A percentile compares a stretch with the other conserved stretches of the same genome.
These are phyloP conservation scores for Carpinus fangiana DNA, from an alignment of 306 rosid species.

Conservation along the genomic window DNA sequence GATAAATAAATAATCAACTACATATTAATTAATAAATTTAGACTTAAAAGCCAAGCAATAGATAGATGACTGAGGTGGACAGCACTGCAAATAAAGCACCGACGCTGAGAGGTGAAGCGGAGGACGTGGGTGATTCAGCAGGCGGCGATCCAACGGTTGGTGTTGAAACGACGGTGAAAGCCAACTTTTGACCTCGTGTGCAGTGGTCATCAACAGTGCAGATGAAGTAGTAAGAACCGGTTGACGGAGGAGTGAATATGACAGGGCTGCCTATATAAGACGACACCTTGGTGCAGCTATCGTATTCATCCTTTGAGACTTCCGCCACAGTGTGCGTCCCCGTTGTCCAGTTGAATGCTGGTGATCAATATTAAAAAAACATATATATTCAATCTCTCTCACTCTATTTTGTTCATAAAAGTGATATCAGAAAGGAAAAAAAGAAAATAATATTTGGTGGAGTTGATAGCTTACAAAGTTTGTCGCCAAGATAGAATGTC, in stretches of 20 bases:
- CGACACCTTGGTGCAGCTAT: constrained; percentile 12
- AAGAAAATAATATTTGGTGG: too few relatives aligned
- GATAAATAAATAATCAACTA: too few relatives aligned
- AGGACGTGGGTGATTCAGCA: background rate
- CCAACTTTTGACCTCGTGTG: constrained; percentile 29
- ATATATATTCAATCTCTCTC: background rate
- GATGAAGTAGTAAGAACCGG: constrained; percentile 27
- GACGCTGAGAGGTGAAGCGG: constrained; percentile 9
- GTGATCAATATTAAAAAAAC: background rate
- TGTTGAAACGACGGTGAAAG: constrained; percentile 23
- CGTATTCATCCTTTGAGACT: constrained; percentile 23
- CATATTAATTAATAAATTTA: too few relatives aligned
- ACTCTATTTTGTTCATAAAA: too few relatives aligned
- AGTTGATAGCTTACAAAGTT: constrained; percentile 11
- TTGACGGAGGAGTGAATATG: background rate
- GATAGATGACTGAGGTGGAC: background rate
- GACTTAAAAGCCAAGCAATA: background rate
- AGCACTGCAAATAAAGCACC: constrained; percentile 16
- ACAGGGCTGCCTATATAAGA: background rate
- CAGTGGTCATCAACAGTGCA: constrained; percentile 32
- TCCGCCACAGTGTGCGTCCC: constrained; percentile 2
- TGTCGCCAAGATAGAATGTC: constrained; percentile 1
- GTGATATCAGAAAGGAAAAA: too few relatives aligned
- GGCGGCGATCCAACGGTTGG: background rate
- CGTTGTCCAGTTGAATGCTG: constrained; percentile 37